A percentile compares a stretch with the other conserved stretches of the same genome.
Evolutionary conservation across 2,329 filamentous ascomycete species (phyloP).

Genomic region (Neoscytalidium dimidiatum): DNA sequence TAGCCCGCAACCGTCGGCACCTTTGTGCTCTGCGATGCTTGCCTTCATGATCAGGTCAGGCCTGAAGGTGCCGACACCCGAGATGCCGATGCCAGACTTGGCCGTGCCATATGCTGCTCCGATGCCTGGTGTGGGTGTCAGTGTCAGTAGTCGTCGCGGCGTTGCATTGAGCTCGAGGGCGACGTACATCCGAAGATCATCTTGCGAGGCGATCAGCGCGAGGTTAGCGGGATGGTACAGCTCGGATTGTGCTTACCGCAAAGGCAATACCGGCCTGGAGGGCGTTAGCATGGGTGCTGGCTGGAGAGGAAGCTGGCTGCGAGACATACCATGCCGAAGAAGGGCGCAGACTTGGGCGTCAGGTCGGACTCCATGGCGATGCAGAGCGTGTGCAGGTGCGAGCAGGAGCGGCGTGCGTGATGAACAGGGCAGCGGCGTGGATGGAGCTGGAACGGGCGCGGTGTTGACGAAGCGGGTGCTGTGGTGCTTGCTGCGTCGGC

Average conservation of each 20-base stretch:
- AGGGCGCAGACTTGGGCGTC: constrained; percentile 80
- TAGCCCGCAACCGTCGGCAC: not conserved
- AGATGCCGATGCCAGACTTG: constrained; percentile 85
- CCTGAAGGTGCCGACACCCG: constrained; percentile 80
- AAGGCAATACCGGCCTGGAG: constrained; percentile 72
- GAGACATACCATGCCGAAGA: constrained; percentile 78
- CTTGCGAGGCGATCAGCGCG: constrained; percentile 29
- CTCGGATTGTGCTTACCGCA: constrained; percentile 51
- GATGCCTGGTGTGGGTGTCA: constrained; percentile 50
- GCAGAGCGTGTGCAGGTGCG: not conserved
- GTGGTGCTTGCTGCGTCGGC: not conserved
- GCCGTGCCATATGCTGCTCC: constrained; percentile 86
- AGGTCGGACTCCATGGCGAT: constrained; percentile 50
- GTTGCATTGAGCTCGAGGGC: constrained; percentile 5
- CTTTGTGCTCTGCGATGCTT: constrained; percentile 27
- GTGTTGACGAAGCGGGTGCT: constrained; percentile 7
- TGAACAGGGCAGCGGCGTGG: not conserved
- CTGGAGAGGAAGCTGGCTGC: not conserved
- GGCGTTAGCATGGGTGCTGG: constrained; percentile 35
- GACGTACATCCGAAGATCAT: constrained; percentile 82
- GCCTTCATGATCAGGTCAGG: constrained; percentile 93
- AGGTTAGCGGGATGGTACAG: constrained; percentile 23
- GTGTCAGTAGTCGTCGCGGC: constrained; percentile 10
- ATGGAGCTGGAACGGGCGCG: not conserved
- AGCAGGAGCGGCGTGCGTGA: not conserved